A percentile compares a stretch with the other conserved stretches of the same genome.
phyloP scores from a whole-genome alignment of 139 green algal genomes.

The Trebouxia sp. region DNA sequence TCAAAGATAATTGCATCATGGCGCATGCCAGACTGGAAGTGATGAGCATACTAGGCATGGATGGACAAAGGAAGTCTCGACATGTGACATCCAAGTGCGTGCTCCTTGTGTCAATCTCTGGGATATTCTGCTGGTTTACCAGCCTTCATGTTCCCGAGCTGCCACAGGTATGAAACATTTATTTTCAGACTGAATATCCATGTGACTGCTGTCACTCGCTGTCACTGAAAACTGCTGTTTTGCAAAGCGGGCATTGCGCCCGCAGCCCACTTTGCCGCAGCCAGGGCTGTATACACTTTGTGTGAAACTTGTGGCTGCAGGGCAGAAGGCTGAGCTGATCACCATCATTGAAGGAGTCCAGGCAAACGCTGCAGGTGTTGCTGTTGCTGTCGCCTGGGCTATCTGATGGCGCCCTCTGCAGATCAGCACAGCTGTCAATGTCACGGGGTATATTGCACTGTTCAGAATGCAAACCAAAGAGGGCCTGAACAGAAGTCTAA shows the following conservation, averaged over 20 bases:
- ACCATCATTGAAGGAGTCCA: constrained; percentile 7
- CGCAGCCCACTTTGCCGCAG: constrained; percentile 1
- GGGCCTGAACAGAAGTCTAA: too few species aligned
- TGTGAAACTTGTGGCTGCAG: constrained; percentile 5
- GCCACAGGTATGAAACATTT: too few species aligned
- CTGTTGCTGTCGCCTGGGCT: not conserved
- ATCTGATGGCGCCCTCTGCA: not conserved
- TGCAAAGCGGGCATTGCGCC: constrained; percentile 16
- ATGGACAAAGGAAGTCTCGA: not conserved
- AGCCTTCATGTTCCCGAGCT: too few species aligned
- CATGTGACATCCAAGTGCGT: not conserved
- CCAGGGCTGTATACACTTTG: constrained; percentile 8
- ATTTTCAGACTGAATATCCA: too few species aligned
- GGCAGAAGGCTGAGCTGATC: not conserved
- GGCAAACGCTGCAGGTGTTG: constrained; percentile 4
- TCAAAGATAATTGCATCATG: too few species aligned
- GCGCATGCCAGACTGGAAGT: too few species aligned
- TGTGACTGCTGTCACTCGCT: too few species aligned
- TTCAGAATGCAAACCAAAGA: too few species aligned
- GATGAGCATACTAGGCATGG: not conserved
- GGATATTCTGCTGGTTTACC: too few species aligned
- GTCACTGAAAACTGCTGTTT: not conserved
- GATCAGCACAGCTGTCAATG: not conserved
- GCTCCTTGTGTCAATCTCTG: not conserved
- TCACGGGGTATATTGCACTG: too few species aligned